A percentile compares a stretch with the other conserved stretches of the same genome.
phyloP scores from a whole-genome alignment of 2,329 filamentous ascomycete genomes.

The Ophiostoma novo-ulmi region DNA sequence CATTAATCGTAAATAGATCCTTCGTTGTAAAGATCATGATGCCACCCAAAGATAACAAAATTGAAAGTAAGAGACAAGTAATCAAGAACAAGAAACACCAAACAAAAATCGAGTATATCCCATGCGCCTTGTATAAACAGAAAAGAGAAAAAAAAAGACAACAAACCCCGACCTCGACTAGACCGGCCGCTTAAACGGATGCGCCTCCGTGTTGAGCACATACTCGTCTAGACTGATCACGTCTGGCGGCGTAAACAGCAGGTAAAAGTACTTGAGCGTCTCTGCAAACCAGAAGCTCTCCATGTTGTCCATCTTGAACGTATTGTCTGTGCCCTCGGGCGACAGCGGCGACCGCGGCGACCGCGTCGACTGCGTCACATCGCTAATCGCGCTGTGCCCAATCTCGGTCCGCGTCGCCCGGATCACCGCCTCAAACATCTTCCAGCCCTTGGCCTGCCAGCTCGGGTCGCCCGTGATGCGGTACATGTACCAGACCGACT shows the following conservation, averaged over 20 bases:
- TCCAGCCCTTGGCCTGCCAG: slow-evolving; percentile 80
- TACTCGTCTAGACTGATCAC: slow-evolving; percentile 64
- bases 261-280: slow-evolving; percentile 87
- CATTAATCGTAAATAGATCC: neutral
- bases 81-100: neutral
- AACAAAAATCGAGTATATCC: neutral
- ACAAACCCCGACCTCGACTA: neutral
- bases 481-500: slow-evolving; percentile 85
- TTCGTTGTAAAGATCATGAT: neutral
- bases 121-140: neutral
- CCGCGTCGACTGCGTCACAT: slow-evolving; percentile 45
- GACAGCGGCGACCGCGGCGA: neutral
- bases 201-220: slow-evolving; percentile 61
- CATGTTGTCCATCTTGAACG: slow-evolving; percentile 56
- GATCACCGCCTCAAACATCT: slow-evolving; percentile 72
- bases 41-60: neutral
- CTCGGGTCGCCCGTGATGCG: slow-evolving; percentile 73
- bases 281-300: slow-evolving; percentile 89
- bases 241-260: slow-evolving; percentile 66
- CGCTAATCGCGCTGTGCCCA: slow-evolving; percentile 65
- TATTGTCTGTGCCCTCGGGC: slow-evolving; percentile 30
- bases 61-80: too few relatives aligned
- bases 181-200: slow-evolving; percentile 48
- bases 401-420: slow-evolving; percentile 59
- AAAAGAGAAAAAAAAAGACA: neutral